phyloP scores from a whole-genome alignment of 2,329 filamentous ascomycete genomes.

The Epichloe hybrida region DNA sequence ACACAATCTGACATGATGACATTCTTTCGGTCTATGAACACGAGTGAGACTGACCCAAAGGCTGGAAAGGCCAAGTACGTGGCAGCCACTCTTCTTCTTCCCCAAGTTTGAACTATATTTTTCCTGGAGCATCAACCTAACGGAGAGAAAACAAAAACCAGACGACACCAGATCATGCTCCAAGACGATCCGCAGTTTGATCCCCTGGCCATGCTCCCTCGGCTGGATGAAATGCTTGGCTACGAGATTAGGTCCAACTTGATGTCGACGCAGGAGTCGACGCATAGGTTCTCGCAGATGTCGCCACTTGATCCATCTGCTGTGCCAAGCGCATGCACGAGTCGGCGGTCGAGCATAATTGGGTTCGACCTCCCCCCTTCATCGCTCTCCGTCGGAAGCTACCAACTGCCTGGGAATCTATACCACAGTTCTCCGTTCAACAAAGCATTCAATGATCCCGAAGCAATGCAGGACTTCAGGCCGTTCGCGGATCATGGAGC shows the following conservation, averaged over 20 bases:
- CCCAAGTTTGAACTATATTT: too few species aligned
- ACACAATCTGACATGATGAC: slow-evolving; percentile 60
- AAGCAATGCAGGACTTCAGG: slow-evolving; percentile 14
- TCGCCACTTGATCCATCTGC: slow-evolving; percentile 24
- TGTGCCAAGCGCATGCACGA: slow-evolving; percentile 18
- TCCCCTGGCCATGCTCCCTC: slow-evolving; percentile 17
- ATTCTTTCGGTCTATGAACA: slow-evolving; percentile 43
- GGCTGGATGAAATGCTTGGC: slow-evolving; percentile 21
- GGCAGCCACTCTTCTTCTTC: slow-evolving; percentile 14
- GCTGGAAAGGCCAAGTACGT: slow-evolving; percentile 60
- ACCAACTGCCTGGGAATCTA: slow-evolving; percentile 22
- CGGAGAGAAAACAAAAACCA: slow-evolving; percentile 21
- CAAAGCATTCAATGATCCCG: slow-evolving; percentile 10
- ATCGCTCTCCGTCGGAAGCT: slow-evolving; percentile 20
- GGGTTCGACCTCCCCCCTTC: slow-evolving; percentile 22
- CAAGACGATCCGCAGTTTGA: slow-evolving; percentile 70
- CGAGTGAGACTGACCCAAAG: slow-evolving; percentile 50
- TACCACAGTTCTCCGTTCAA: slow-evolving; percentile 17
- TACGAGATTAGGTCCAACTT: slow-evolving; percentile 19
- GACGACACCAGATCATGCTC: slow-evolving; percentile 62
- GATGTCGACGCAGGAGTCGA: slow-evolving; percentile 23
- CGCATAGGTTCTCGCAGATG: slow-evolving; percentile 29
- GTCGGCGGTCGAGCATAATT: slow-evolving; percentile 13
- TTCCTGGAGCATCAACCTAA: too few species aligned
- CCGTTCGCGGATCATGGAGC: slow-evolving; percentile 27